A percentile compares a stretch with the other conserved stretches of the same genome.
Conservation (phyloP, 768 basidiomycete genomes). For the Antrodiella citrinella region DNA sequence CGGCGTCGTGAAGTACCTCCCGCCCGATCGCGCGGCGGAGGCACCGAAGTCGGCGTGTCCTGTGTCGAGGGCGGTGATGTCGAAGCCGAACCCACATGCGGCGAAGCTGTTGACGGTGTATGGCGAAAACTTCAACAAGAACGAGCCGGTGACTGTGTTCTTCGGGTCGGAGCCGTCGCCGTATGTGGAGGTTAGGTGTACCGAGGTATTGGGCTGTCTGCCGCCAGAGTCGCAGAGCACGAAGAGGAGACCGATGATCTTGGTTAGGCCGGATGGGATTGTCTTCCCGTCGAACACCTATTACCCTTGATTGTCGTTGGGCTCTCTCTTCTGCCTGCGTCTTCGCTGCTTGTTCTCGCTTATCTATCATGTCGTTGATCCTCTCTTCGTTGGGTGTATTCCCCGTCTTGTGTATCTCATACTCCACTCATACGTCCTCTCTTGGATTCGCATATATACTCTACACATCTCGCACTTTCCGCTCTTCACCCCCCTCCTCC, state of each 20-base stretch:
- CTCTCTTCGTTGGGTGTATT: neutral
- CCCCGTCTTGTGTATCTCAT: neutral
- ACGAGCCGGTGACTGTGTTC: slow-evolving; percentile 75
- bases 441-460: neutral
- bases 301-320: slow-evolving; percentile 54
- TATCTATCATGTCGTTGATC: neutral
- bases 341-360: neutral
- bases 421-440: neutral
- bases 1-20: slow-evolving; percentile 83
- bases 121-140: slow-evolving; percentile 83
- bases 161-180: slow-evolving; percentile 83
- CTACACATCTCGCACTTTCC: neutral
- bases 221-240: slow-evolving; percentile 61
- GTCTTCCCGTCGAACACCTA: slow-evolving; percentile 78
- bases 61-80: slow-evolving; percentile 55
- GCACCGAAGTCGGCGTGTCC: slow-evolving; percentile 67
- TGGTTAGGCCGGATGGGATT: slow-evolving; percentile 79
- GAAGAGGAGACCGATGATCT: slow-evolving; percentile 73
- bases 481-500: neutral
- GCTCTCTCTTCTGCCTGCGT: slow-evolving; percentile 14
- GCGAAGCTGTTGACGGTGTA: slow-evolving; percentile 80
- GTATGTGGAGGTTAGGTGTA: slow-evolving; percentile 83
- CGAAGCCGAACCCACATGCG: slow-evolving; percentile 72
- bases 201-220: slow-evolving; percentile 75
- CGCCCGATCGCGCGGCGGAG: slow-evolving; percentile 81